Percentiles rank a stretch among this genome's conserved stretches.
Evolutionary conservation across 768 basidiomycete genomes (phyloP).

Genomic region (Leccinum longicurvipes): DNA sequence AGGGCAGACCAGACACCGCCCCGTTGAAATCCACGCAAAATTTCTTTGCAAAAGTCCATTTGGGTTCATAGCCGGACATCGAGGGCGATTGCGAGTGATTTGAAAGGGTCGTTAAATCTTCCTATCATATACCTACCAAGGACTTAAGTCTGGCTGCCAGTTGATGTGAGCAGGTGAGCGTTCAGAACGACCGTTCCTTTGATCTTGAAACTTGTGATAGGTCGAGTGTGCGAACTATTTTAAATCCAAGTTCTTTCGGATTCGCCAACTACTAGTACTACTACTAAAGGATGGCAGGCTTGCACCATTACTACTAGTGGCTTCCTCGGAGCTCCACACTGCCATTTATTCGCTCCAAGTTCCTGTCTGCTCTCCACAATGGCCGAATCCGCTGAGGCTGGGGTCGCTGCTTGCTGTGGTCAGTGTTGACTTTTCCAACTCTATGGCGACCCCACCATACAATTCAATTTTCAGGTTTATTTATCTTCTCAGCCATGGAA

Average conservation of each 20-base stretch:
- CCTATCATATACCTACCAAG: too few relatives aligned
- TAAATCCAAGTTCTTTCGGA: background rate
- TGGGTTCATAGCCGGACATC: conserved; percentile 22
- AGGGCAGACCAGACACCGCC: conserved; percentile 23
- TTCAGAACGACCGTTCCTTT: too few relatives aligned
- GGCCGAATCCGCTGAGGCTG: conserved; percentile 13
- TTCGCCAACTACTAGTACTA: too few relatives aligned
- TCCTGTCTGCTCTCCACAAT: conserved; percentile 7
- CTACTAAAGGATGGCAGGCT: background rate
- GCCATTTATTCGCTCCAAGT: background rate
- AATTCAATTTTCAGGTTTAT: conserved; percentile 10
- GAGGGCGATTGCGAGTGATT: background rate
- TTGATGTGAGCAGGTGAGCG: background rate
- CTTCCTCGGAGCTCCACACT: background rate
- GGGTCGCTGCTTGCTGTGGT: conserved; percentile 22
- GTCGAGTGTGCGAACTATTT: background rate
- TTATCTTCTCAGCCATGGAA: conserved; percentile 10
- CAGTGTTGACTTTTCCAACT: background rate
- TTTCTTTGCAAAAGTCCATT: conserved; percentile 31
- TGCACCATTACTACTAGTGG: background rate
- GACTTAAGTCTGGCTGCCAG: too few relatives aligned
- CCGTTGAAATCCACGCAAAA: conserved; percentile 26
- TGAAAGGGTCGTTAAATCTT: background rate
- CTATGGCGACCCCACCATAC: background rate
- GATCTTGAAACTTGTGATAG: too few relatives aligned